phyloP scores from a whole-genome alignment of 2,329 filamentous ascomycete genomes.

The Microdochium paspali region DNA sequence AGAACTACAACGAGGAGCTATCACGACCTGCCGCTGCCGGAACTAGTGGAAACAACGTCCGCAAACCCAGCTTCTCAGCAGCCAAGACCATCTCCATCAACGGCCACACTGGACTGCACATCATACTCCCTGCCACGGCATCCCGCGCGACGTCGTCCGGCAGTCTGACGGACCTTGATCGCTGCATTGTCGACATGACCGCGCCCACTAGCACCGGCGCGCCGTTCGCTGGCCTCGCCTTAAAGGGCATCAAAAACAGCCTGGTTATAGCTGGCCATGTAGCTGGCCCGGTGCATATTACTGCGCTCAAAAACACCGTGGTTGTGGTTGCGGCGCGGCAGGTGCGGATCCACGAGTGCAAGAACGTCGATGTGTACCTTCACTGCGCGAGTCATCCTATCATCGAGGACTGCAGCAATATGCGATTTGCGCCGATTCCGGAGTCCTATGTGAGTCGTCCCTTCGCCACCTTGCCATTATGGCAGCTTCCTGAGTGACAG shows the following conservation, averaged over 20 bases:
- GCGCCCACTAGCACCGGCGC: slow-evolving; percentile 47
- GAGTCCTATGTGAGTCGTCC: slow-evolving; percentile 58
- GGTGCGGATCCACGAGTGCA: slow-evolving; percentile 84
- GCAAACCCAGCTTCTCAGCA: slow-evolving; percentile 55
- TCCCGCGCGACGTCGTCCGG: slow-evolving; percentile 65
- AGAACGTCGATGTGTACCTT: slow-evolving; percentile 74
- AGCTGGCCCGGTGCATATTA: slow-evolving; percentile 74
- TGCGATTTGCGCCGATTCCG: slow-evolving; percentile 75
- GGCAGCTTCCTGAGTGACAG: not conserved
- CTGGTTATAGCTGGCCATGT: slow-evolving; percentile 74
- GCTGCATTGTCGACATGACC: slow-evolving; percentile 75
- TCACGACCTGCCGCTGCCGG: slow-evolving; percentile 20
- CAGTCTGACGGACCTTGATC: slow-evolving; percentile 57
- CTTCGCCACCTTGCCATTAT: not conserved
- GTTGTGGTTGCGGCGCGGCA: slow-evolving; percentile 76
- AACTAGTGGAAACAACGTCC: slow-evolving; percentile 23
- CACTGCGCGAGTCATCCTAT: slow-evolving; percentile 78
- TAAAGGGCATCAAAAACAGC: slow-evolving; percentile 61
- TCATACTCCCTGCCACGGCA: slow-evolving; percentile 65
- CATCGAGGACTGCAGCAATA: slow-evolving; percentile 74
- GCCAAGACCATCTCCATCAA: slow-evolving; percentile 54
- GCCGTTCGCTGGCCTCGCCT: slow-evolving; percentile 58
- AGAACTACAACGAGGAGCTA: slow-evolving; percentile 51
- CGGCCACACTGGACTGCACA: slow-evolving; percentile 59
- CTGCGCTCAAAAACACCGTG: slow-evolving; percentile 61